Conservation (phyloP, 2,329 filamentous ascomycete genomes). For the Rachicladosporium sp. region DNA sequence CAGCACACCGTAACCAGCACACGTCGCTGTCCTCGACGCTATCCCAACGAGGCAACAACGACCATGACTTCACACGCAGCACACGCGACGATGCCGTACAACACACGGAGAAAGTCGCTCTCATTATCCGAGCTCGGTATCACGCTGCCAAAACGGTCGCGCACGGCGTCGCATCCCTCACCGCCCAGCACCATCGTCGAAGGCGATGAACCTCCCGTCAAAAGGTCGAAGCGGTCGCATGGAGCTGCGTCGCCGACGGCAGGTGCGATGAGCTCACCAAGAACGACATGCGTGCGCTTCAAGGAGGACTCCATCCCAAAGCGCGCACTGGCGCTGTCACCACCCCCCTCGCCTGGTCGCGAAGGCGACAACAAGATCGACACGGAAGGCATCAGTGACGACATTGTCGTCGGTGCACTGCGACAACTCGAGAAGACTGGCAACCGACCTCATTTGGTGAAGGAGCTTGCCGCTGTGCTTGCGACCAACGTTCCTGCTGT, state of each 20-base stretch:
- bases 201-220: constrained; percentile 44
- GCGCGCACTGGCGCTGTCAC: constrained; percentile 55
- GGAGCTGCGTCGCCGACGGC: constrained; percentile 28
- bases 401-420: constrained; percentile 86
- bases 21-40: not conserved
- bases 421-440: constrained; percentile 76
- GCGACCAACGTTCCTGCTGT: constrained; percentile 67
- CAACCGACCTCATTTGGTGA: constrained; percentile 87
- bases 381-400: constrained; percentile 76
- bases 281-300: constrained; percentile 31
- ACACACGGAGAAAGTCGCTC: constrained; percentile 90
- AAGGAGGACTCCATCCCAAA: constrained; percentile 34
- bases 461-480: constrained; percentile 76
- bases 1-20: not conserved
- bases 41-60: constrained; percentile 1
- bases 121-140: constrained; percentile 89
- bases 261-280: constrained; percentile 30
- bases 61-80: constrained; percentile 3
- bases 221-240: constrained; percentile 65
- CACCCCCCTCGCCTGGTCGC: constrained; percentile 60
- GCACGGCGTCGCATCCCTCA: constrained; percentile 36
- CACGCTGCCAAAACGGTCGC: constrained; percentile 53
- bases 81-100: constrained; percentile 64
- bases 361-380: constrained; percentile 50
- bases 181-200: constrained; percentile 51